Evolutionary conservation across 768 basidiomycete genomes (phyloP), one percentile per base, ranked within the genome.

Genomic region (Austroboletus eburneus): DNA sequence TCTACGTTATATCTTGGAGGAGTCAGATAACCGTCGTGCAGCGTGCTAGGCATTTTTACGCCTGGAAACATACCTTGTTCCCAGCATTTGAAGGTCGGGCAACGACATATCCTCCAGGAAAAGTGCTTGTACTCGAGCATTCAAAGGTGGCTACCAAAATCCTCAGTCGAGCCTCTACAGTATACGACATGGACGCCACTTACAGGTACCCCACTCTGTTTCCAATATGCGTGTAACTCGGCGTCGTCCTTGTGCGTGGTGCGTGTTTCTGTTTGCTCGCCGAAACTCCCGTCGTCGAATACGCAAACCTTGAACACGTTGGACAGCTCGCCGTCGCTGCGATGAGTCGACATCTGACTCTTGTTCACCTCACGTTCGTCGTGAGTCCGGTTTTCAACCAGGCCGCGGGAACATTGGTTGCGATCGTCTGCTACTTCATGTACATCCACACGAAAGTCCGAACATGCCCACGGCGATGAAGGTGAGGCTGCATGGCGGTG

Each of bases 361-460:
- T 61, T 61, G 29, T 42, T 16, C 32, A 73, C 66, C 46, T n/a
- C n/a, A n/a, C n/a, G n/a, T n/a, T 80, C 78, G 5, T 58, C 60
- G 6, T 44, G 54, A 1, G 75, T 78, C 80, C 81, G 81, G 52
- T 80, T 82, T 9, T 69, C 68, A 54, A 76, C 81, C 2, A 73
- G 57, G 3, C 67, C 68, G 51, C 77, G 74, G 0, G 80, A 78
- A 52, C 80, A 81, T 42, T 52, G 51, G 5, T 46, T n/a, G 72
- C 73, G 17, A 14, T 30, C 14, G 5, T 25, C 35, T 5, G 18
- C 12, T 4, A 25, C 21, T 13, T 24, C 41, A 33, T 43, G 18
- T 9, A 22, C 21, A 48, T 58, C 63, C 13, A 27, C 36, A 42
- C 58, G 55, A 25, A 70, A 52, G 41, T 65, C 53, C 50, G 70